phyloP scores from a whole-genome alignment of 495 filamentous ascomycete genomes.

The Annulohypoxylon bovei region DNA sequence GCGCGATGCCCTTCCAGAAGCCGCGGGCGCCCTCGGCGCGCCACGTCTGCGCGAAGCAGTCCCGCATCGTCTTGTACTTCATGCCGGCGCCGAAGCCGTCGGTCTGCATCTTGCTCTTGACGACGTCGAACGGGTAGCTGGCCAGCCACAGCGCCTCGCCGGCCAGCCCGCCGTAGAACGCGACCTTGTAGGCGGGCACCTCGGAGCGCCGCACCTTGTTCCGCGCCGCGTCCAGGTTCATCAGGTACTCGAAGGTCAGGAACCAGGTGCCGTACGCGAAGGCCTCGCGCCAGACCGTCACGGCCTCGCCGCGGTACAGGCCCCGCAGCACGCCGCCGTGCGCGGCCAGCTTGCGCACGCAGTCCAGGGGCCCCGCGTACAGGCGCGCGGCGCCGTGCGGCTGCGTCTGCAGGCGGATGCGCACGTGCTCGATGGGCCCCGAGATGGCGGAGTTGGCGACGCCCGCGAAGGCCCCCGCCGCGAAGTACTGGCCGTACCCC shows the following conservation, averaged over 20 bases:
- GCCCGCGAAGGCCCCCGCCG: conserved; percentile 90
- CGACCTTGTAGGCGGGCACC: conserved; percentile 84
- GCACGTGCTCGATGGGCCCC: conserved; percentile 93
- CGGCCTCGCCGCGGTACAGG: conserved; percentile 84
- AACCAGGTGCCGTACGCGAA: conserved; percentile 98
- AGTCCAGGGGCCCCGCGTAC: conserved; percentile 88
- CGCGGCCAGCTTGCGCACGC: conserved; percentile 80
- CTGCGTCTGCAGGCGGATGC: conserved; percentile 97
- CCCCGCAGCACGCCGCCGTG: conserved; percentile 73
- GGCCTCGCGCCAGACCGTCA: conserved; percentile 88
- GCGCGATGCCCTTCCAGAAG: conserved; percentile 96
- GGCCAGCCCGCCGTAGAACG: conserved; percentile 90
- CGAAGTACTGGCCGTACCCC: conserved; percentile 86
- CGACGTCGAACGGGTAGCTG: conserved; percentile 94
- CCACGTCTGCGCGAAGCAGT: conserved; percentile 89
- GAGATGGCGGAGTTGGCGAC: conserved; percentile 90
- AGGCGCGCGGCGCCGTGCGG: conserved; percentile 82
- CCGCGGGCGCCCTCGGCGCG: conserved; percentile 78
- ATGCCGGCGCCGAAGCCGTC: conserved; percentile 78
- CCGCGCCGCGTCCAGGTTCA: conserved; percentile 84
- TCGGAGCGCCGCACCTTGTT: conserved; percentile 78
- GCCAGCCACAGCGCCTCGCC: conserved; percentile 93
- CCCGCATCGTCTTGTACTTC: conserved; percentile 82
- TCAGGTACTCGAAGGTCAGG: conserved; percentile 91
- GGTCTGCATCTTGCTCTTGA: conserved; percentile 99